These are phyloP conservation scores for Coemansia furcata DNA, from an alignment of 192 early-diverging fungal genomes.

Conservation along the genomic window DNA sequence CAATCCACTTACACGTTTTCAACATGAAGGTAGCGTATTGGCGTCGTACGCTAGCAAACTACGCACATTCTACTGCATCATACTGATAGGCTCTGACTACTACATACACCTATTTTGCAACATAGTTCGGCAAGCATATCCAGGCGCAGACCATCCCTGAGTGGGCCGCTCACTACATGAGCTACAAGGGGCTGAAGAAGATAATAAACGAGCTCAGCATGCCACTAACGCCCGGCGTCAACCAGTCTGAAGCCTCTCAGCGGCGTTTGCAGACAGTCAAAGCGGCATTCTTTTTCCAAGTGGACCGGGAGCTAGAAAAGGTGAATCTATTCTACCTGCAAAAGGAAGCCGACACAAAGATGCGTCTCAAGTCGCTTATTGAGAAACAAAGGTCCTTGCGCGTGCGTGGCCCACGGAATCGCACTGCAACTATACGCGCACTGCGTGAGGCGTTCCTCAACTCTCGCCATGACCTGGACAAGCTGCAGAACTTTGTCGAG, in stretches of 20 bases:
- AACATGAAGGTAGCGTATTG: conserved; percentile 5
- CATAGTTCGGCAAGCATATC: conserved; percentile 97
- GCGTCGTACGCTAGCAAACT: background rate
- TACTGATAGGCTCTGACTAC: background rate
- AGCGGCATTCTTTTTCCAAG: conserved; percentile 94
- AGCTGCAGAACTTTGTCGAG: conserved; percentile 98
- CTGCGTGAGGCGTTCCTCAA: conserved; percentile 88
- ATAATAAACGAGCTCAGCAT: conserved; percentile 77
- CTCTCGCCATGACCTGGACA: conserved; percentile 91
- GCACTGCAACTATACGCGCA: conserved; percentile 61
- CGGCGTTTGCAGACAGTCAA: conserved; percentile 78
- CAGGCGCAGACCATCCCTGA: conserved; percentile 86
- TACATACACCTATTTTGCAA: background rate
- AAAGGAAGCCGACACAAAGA: conserved; percentile 92
- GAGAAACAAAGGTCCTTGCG: conserved; percentile 73
- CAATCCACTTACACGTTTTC: background rate
- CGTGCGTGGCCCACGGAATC: conserved; percentile 53
- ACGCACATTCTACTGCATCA: background rate
- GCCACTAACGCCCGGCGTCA: conserved; percentile 45
- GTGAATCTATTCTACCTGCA: conserved; percentile 96
- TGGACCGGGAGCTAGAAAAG: conserved; percentile 98
- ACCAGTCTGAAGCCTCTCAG: conserved; percentile 39
- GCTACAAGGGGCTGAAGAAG: conserved; percentile 98
- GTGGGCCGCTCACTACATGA: conserved; percentile 93
- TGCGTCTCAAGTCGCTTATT: conserved; percentile 78